Percentiles rank a stretch among this genome's conserved stretches.
phyloP scores from a whole-genome alignment of 164 flowering plant species.

The Dillenia turbinata region DNA sequence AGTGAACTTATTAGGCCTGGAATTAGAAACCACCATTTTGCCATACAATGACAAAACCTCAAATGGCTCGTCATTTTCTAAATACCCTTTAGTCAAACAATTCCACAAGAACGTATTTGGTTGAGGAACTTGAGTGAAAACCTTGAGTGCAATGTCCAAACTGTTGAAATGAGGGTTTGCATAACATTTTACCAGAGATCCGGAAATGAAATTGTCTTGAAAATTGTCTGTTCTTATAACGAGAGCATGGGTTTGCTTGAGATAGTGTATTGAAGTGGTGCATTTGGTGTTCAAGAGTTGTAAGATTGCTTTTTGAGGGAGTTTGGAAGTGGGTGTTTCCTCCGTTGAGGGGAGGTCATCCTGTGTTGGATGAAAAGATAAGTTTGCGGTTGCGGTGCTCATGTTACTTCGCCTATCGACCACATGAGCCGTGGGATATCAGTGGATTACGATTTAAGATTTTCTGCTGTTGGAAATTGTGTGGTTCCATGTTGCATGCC shows the following conservation, averaged over 20 bases:
- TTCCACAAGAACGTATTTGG: conserved; percentile 54
- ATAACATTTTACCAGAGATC: conserved; percentile 40
- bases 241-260: conserved; percentile 42
- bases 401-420: neutral
- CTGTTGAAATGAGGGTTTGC: conserved; percentile 23
- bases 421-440: no score
- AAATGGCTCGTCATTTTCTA: conserved; percentile 28
- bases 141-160: conserved; percentile 26
- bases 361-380: conserved; percentile 13
- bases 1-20: conserved; percentile 44
- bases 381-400: conserved; percentile 21
- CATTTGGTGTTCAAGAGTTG: conserved; percentile 38
- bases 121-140: conserved; percentile 25
- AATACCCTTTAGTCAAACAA: conserved; percentile 36
- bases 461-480: no score
- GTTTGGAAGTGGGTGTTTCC: conserved; percentile 11
- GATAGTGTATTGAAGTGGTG: conserved; percentile 32
- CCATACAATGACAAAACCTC: conserved; percentile 26
- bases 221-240: conserved; percentile 27
- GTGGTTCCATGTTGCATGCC: no score
- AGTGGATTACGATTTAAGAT: no score
- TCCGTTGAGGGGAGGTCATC: conserved; percentile 4
- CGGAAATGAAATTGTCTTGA: conserved; percentile 42
- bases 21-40: conserved; percentile 28
- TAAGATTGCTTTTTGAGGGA: conserved; percentile 33